Evolutionary conservation across 768 basidiomycete genomes (phyloP).

Genomic region (Trichaptum fuscoviolaceum): DNA sequence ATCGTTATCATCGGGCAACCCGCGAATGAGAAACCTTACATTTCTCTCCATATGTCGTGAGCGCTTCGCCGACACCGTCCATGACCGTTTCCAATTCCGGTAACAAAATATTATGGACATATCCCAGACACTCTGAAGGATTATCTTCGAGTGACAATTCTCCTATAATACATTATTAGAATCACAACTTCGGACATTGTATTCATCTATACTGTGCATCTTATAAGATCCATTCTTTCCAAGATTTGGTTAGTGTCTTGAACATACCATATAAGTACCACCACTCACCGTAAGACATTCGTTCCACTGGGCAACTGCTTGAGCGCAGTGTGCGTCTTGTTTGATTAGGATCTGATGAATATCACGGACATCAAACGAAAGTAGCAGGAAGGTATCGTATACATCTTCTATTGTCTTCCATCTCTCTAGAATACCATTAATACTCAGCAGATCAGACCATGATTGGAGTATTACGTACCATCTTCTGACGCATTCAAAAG

Average conservation of each 20-base stretch:
- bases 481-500: too few species aligned
- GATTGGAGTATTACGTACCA: too few species aligned
- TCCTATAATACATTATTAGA: background rate
- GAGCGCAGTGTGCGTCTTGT: too few species aligned
- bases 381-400: too few species aligned
- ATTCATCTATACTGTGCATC: background rate
- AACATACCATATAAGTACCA: too few species aligned
- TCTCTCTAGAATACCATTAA: too few species aligned
- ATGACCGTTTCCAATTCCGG: background rate
- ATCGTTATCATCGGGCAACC: background rate
- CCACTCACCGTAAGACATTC: too few species aligned
- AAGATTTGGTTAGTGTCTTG: background rate
- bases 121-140: background rate
- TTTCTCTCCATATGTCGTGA: background rate
- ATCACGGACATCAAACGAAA: too few species aligned
- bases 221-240: background rate
- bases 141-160: background rate
- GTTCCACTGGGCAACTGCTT: too few species aligned
- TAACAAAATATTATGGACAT: background rate
- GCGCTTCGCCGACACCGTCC: background rate
- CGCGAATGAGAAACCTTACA: background rate
- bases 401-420: too few species aligned
- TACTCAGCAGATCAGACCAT: too few species aligned
- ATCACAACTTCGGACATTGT: background rate
- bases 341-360: too few species aligned